Percentiles rank a stretch among this genome's conserved stretches.
Conservation (phyloP, 257 asterid species). For the Agastache rugosa region DNA sequence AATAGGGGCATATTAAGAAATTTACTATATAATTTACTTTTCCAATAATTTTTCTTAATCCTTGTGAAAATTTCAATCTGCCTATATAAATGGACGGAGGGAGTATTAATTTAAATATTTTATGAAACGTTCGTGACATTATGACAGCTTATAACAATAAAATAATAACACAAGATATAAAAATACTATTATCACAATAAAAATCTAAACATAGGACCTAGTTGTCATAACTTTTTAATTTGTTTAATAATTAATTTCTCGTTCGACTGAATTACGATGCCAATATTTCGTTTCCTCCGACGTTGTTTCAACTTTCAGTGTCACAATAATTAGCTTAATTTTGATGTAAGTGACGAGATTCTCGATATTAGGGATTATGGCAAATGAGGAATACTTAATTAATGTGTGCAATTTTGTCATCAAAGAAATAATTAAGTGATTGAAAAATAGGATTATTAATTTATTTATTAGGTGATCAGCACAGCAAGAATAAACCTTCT, state of each 20-base stretch:
- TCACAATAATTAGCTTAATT: constrained; percentile 2
- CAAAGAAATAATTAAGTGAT: not conserved
- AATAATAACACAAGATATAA: not conserved
- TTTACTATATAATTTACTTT: no score
- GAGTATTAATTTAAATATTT: no score
- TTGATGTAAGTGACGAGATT: constrained; percentile 1
- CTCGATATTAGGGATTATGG: not conserved
- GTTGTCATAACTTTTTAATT: not conserved
- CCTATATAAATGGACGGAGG: no score
- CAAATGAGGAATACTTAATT: not conserved
- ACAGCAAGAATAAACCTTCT: constrained; percentile 32
- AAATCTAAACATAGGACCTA: not conserved
- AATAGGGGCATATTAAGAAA: no score
- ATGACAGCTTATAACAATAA: not conserved
- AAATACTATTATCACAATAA: not conserved
- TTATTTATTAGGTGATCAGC: constrained; percentile 27
- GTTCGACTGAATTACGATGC: not conserved
- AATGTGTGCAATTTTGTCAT: not conserved
- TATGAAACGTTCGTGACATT: not conserved
- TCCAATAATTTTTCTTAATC: no score
- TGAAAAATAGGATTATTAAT: not conserved
- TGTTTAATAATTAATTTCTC: not conserved
- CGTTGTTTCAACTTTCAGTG: not conserved
- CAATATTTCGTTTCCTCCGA: not conserved
- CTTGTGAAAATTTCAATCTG: no score